Evolutionary conservation across 257 asterid species (phyloP).

Genomic region (Knoxia roxburghii): DNA sequence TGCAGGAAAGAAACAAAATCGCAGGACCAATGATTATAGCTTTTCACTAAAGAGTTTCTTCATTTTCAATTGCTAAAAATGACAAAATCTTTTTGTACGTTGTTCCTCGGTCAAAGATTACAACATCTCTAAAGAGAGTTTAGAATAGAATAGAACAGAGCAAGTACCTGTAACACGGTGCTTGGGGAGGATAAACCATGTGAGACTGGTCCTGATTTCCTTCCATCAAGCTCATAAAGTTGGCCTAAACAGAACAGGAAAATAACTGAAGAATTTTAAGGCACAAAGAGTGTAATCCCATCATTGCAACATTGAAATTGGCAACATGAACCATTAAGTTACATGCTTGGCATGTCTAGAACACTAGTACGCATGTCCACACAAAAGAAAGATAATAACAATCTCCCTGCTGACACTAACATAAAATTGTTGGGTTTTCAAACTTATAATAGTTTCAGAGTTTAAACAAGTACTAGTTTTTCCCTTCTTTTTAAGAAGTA

Average conservation of each 20-base stretch:
- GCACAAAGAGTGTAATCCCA: background rate
- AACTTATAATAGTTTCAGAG: background rate
- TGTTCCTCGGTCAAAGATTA: background rate
- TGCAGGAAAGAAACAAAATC: too few relatives aligned
- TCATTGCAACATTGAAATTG: background rate
- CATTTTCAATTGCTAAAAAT: background rate
- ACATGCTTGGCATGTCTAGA: background rate
- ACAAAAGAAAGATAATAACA: too few relatives aligned
- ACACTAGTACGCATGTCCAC: too few relatives aligned
- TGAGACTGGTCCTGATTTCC: constrained; percentile 72
- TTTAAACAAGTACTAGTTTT: too few relatives aligned
- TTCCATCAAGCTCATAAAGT: constrained; percentile 90
- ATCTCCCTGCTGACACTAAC: background rate
- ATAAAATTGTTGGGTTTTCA: background rate
- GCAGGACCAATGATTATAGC: too few relatives aligned
- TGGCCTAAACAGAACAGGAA: constrained; percentile 38
- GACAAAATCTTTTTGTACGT: background rate
- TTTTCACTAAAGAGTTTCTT: too few relatives aligned
- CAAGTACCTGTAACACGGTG: constrained; percentile 53
- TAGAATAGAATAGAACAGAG: background rate
- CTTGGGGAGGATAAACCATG: constrained; percentile 73
- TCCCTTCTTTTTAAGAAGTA: too few relatives aligned
- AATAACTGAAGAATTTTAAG: background rate
- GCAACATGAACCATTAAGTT: background rate
- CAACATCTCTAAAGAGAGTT: background rate